Evolutionary conservation across 306 rosid species (phyloP), one percentile per base, ranked within the genome.

Genomic region (Casuarina cunninghamiana): DNA sequence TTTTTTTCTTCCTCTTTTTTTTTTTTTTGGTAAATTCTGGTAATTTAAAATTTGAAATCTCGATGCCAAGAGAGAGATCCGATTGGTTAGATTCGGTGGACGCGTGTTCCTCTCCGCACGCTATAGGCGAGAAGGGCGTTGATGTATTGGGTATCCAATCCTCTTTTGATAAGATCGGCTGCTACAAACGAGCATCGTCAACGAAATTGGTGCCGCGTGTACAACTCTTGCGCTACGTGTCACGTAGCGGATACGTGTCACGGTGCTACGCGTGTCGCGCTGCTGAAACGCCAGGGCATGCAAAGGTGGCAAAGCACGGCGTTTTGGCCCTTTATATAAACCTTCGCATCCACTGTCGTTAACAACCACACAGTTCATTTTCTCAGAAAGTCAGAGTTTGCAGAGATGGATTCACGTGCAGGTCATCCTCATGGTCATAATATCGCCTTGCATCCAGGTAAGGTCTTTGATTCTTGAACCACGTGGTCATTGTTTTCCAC

Each of bases 261-360:
- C 41, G 3, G 13, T 4, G 17, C 42, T 6, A 41, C 75, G 81
- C 87, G 83, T 83, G 93, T 78, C 85, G 1, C 35, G 79, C 12
- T 4, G 46, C 5, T 19, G 7, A n/a, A 49, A 49, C 11, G 86
- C 83, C 90, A 83, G 81, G 58, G 4, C 78, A 79, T 63, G 88
- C 71, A 63, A 78, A 80, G 84, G 88, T 82, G 90, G 89, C 90
- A 82, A 71, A 53, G 0, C 62, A 41, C 48, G 38, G 45, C 15
- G 16, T 5, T n/a, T 26, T 13, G 2, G 15, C 60, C 10, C 57
- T 71, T 55, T 68, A 80, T 86, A 79, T 82, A 86, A 74, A 80
- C 69, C 44, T 50, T 32, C 38, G 26, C 3, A 2, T 21, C 0
- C 5, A 0, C 3, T 48, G 12, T 48, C 2, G 5, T 26, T 19